Percentiles rank a stretch among this genome's conserved stretches.
These are phyloP conservation scores for Entomortierella beljakovae DNA, from an alignment of 192 early-diverging fungal species.

Conservation along the genomic window DNA sequence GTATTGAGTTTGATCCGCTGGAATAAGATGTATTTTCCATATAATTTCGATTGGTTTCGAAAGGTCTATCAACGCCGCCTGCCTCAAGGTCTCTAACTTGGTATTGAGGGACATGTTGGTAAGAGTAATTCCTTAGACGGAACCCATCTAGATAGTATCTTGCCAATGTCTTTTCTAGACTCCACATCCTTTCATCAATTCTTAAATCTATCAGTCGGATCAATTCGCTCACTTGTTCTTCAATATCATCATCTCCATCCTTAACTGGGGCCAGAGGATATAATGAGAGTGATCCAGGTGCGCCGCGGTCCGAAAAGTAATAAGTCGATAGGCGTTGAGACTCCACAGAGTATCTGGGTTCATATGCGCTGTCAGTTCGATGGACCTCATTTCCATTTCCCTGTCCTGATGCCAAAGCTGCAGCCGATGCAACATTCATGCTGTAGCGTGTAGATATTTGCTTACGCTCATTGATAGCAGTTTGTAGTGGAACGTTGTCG, in stretches of 20 bases:
- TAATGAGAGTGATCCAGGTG: slow-evolving; percentile 23
- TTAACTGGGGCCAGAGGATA: slow-evolving; percentile 29
- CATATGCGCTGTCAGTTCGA: background rate
- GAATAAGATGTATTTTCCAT: too few species aligned
- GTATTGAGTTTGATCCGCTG: background rate
- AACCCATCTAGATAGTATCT: slow-evolving; percentile 52
- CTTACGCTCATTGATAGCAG: slow-evolving; percentile 8
- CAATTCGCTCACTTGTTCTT: slow-evolving; percentile 39
- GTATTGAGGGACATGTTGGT: background rate
- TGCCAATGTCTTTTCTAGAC: slow-evolving; percentile 35
- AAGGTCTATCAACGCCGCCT: slow-evolving; percentile 7
- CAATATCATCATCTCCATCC: slow-evolving; percentile 12
- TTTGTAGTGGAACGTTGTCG: slow-evolving; percentile 19
- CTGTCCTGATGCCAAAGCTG: background rate
- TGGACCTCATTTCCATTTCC: background rate
- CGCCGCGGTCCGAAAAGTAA: slow-evolving; percentile 43
- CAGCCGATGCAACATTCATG: slow-evolving; percentile 8
- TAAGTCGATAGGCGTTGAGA: slow-evolving; percentile 8
- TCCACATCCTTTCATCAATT: slow-evolving; percentile 53
- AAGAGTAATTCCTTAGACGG: slow-evolving; percentile 39
- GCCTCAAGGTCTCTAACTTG: background rate
- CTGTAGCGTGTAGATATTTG: slow-evolving; percentile 16
- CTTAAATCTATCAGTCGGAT: slow-evolving; percentile 48
- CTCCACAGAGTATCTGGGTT: slow-evolving; percentile 16
- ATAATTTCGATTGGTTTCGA: too few species aligned